Base-by-base conservation (phyloP, 495 filamentous ascomycete species). In the Trichocladium uniseriatum region DNA sequence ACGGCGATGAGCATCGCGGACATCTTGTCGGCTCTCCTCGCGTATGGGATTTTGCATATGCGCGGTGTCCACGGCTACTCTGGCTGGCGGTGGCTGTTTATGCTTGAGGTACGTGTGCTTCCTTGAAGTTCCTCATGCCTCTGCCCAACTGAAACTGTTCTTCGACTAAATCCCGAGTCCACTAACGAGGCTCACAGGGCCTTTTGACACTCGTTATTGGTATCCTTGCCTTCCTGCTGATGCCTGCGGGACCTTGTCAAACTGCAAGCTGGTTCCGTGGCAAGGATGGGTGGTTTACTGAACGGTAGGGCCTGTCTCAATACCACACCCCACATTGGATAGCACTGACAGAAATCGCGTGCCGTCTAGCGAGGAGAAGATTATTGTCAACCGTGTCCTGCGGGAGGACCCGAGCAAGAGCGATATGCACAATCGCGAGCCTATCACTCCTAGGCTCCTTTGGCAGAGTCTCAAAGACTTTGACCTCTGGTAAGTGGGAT, bases 371-470 rank as follows among this genome's bases (percentile, higher is more conserved):
- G 80, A 86, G 53, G 79, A 82, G 53, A 72, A 64, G 3, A 86
- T 89, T 51, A 77, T 90, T 21, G 82, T 87, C 9, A 90, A 86
- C 50, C 77, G 86, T 3, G 72, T 87, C 3, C 65, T 89, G 21
- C 75, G 82, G 18, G 84, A 87, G 39, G 83, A 87, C 53, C 84
- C 84, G 0, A 76, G 72, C 43, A 86, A 87, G 61, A 78, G 78
- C 24, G 68, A 70, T 35, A 79, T 78, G 76, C 74, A 77, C 46
- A 76, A 76, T 36, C 67, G 83, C 5, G 73, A 88, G 60, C 77
- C 79, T 1, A 71, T 90, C 14, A 80, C 77, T 0, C 74, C 70
- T 0, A 77, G 66, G 22, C 57, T 79, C 8, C 70, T 89, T 8
- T 82, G 76, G 72, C 56, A 79, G 38, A 75, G 75, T 21, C 58